Base-by-base conservation (phyloP, 2,329 filamentous ascomycete genomes). In the Onygenales sp. region DNA sequence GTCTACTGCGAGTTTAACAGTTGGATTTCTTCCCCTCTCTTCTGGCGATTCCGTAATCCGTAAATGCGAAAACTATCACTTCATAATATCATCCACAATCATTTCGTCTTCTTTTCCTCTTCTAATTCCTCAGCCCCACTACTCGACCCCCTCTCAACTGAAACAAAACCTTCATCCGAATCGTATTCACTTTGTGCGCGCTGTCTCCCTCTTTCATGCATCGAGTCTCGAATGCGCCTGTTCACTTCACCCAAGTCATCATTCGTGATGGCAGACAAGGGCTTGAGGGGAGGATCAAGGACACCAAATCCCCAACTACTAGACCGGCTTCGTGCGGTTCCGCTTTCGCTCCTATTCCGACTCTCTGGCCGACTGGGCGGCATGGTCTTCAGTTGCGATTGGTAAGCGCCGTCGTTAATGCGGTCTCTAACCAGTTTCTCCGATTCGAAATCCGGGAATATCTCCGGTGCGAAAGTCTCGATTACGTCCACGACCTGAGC, bases 391-490 rank as follows among this genome's bases (percentile, higher is more conserved):
- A 51, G 40, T 52, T 52, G 51, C 48, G 57, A 55, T 54, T 57
- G 40, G 49, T 57, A 45, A 52, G 58, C 50, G 56, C 59, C 61
- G 46, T 57, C 58, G 36, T 59, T 58, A 54, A 66, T 64, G 11
- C 63, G 61, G 54, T 67, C 63, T 21, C 60, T 58, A 42, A 87
- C 70, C 50, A 88, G 77, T 21, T 43, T 54, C 39, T 79, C 78
- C 59, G 81, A 77, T 58, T 88, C 85, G 64, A 91, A 95, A 71
- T 94, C 88, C 10, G 87, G 82, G 70, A 90, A 94, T 78, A 94
- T 85, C 65, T 94, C 88, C 1, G 89, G 89, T 0, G 88, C 89
- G 2, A 94, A 82, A 34, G 85, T 86, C 69, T 94, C 93, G 75
- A 95, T 91, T 47, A 91, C 76, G 6, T 88, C 80, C 2, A 87